phyloP scores from a whole-genome alignment of 495 filamentous ascomycete species.

The Schizothecium vesticola region DNA sequence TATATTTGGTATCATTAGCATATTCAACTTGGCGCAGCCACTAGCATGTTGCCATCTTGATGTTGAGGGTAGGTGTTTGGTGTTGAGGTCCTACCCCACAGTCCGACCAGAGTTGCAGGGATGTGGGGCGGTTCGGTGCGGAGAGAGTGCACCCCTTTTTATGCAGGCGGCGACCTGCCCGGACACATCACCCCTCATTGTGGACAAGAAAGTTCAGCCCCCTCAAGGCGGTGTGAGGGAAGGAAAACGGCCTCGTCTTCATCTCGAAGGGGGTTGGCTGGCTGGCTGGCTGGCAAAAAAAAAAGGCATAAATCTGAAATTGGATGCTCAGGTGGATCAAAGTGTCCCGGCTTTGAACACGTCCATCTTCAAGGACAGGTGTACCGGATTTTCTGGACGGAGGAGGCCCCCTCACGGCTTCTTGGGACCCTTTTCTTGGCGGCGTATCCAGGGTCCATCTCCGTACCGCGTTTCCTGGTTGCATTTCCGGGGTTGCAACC shows the following conservation, averaged over 20 bases:
- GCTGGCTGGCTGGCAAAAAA: neutral
- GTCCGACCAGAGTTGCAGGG: neutral
- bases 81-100: neutral
- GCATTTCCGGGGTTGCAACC: neutral
- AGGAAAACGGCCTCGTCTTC: neutral
- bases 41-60: neutral
- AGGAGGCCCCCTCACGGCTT: neutral
- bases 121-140: neutral
- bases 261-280: neutral
- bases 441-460: slow-evolving; percentile 1
- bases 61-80: neutral
- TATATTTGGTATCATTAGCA: neutral
- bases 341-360: neutral
- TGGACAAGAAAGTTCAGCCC: neutral
- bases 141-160: neutral
- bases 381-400: neutral
- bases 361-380: neutral
- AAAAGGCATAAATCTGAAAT: too few species aligned
- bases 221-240: neutral
- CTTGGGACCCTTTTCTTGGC: slow-evolving; percentile 8
- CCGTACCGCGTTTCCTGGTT: slow-evolving; percentile 5
- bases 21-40: neutral
- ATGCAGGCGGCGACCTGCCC: neutral
- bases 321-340: neutral
- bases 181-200: neutral